These are phyloP conservation scores for Leishmania aethiopica DNA, from an alignment of 208 protist species.

Conservation along the genomic window DNA sequence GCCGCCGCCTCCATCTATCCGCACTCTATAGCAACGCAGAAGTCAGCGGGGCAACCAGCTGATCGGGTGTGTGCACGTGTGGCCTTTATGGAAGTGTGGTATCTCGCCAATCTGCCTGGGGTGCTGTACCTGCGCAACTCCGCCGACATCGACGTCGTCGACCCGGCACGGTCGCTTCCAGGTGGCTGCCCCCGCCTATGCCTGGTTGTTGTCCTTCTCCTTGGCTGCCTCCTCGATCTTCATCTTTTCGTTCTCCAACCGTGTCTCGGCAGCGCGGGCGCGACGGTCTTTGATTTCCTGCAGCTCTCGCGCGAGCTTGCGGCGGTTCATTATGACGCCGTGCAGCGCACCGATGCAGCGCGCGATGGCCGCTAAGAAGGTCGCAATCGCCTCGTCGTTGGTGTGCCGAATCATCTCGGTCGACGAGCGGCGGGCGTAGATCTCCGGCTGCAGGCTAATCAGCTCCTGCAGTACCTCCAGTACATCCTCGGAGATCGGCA, in stretches of 20 bases:
- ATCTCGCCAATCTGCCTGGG: neutral
- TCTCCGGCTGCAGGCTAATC: slow-evolving; percentile 86
- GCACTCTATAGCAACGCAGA: neutral
- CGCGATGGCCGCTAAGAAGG: slow-evolving; percentile 81
- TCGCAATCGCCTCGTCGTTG: slow-evolving; percentile 86
- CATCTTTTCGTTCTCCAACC: slow-evolving; percentile 61
- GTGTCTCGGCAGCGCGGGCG: slow-evolving; percentile 58
- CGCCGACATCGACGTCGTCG: neutral
- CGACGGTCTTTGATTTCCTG: slow-evolving; percentile 63
- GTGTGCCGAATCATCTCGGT: slow-evolving; percentile 88
- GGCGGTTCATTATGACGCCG: slow-evolving; percentile 86
- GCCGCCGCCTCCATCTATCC: neutral
- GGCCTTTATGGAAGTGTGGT: neutral
- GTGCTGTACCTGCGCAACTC: neutral
- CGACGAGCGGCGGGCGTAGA: slow-evolving; percentile 81
- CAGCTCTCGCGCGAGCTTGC: slow-evolving; percentile 76
- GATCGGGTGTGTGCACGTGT: neutral
- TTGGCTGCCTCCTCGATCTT: slow-evolving; percentile 56
- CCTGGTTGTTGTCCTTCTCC: slow-evolving; percentile 30
- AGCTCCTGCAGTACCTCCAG: slow-evolving; percentile 89
- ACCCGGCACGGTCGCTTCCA: neutral
- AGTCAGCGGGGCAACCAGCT: neutral
- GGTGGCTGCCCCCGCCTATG: neutral
- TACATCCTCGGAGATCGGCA: slow-evolving; percentile 88
- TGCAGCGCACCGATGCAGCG: slow-evolving; percentile 84